Evolutionary conservation across 2,329 filamentous ascomycete species (phyloP).

Genomic region (Claviceps arundinis): DNA sequence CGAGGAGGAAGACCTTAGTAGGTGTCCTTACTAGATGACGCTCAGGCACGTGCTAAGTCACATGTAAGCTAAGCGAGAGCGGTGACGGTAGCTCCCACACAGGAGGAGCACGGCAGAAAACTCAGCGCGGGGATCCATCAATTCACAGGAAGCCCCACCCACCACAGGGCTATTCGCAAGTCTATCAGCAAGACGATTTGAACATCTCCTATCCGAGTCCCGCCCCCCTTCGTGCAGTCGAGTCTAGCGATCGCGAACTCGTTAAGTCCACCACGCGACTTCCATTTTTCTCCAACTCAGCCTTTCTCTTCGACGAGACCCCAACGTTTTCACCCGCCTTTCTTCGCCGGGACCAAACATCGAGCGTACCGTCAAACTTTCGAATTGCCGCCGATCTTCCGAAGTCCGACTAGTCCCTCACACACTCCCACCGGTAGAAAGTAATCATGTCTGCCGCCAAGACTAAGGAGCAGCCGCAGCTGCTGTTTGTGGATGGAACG

Average conservation of each 20-base stretch:
- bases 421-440: not conserved
- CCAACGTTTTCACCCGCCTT: not conserved
- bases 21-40: no score
- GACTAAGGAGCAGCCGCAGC: slow-evolving; percentile 39
- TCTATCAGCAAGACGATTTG: slow-evolving; percentile 10
- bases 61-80: slow-evolving; percentile 10
- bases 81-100: slow-evolving; percentile 29
- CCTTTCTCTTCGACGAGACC: slow-evolving; percentile 11
- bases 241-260: slow-evolving; percentile 12
- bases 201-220: slow-evolving; percentile 16
- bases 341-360: not conserved
- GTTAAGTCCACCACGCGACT: slow-evolving; percentile 5
- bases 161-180: slow-evolving; percentile 24
- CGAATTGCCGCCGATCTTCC: not conserved
- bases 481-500: slow-evolving; percentile 74
- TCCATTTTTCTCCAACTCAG: slow-evolving; percentile 10
- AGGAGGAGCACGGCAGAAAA: slow-evolving; percentile 23
- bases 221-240: slow-evolving; percentile 7
- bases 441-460: slow-evolving; percentile 18
- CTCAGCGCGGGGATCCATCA: slow-evolving; percentile 19
- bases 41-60: slow-evolving; percentile 12
- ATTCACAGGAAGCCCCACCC: slow-evolving; percentile 19
- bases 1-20: no score
- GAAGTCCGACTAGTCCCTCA: not conserved
- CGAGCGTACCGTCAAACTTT: no score